phyloP scores from a whole-genome alignment of 169 alveolate species.

The Neospora caninum region DNA sequence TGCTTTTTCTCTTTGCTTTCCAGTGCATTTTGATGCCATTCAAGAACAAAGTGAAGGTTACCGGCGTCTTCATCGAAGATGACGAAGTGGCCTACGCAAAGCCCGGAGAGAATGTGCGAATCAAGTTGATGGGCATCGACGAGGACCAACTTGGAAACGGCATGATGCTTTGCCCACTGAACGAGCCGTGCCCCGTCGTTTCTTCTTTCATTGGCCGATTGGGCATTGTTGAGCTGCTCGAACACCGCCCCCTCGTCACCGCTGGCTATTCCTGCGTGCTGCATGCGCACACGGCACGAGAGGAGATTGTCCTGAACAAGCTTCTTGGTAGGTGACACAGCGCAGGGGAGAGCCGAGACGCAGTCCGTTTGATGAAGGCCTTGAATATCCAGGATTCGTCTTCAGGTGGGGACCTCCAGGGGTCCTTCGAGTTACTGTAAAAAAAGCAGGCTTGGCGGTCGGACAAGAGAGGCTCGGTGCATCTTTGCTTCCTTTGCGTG shows the following conservation, averaged over 20 bases:
- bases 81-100: constrained; percentile 89
- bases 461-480: too few species aligned
- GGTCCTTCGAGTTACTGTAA: too few species aligned
- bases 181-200: constrained; percentile 91
- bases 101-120: constrained; percentile 92
- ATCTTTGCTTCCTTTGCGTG: too few species aligned
- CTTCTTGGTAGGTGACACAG: constrained; percentile 65
- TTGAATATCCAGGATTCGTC: too few species aligned
- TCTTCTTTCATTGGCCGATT: constrained; percentile 90
- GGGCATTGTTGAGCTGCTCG: constrained; percentile 91
- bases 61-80: constrained; percentile 85
- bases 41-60: constrained; percentile 84
- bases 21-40: constrained; percentile 89
- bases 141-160: constrained; percentile 96
- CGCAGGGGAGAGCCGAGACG: not conserved
- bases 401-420: too few species aligned
- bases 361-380: too few species aligned
- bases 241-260: constrained; percentile 92
- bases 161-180: constrained; percentile 92
- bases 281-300: constrained; percentile 86
- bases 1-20: constrained; percentile 24
- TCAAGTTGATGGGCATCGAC: constrained; percentile 88
- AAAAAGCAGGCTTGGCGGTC: too few species aligned
- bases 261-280: constrained; percentile 94
- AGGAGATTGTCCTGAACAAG: constrained; percentile 74